Evolutionary conservation across 352 stramenopile genomes (phyloP).

Genomic region (Pythium guiyangense): DNA sequence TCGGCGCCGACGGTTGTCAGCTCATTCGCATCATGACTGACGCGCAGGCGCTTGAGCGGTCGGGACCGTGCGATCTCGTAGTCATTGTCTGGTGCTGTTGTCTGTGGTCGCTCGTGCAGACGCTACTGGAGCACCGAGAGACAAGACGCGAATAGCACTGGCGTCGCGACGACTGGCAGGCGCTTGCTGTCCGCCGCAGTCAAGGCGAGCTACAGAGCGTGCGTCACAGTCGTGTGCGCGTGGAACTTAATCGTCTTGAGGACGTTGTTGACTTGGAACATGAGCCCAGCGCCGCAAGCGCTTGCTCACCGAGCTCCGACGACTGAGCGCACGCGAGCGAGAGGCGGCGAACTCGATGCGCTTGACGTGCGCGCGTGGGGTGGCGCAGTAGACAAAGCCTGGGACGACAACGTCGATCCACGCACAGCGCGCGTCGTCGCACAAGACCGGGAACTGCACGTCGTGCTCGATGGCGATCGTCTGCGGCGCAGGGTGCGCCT

Average conservation of each 20-base stretch:
- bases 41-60: background rate
- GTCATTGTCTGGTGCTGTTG: no score
- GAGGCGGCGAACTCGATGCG: background rate
- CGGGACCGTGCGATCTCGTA: background rate
- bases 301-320: background rate
- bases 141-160: background rate
- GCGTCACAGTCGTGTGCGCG: background rate
- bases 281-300: background rate
- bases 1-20: background rate
- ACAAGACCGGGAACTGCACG: background rate
- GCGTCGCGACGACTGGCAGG: slow-evolving; percentile 1
- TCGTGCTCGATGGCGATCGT: background rate
- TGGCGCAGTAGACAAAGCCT: background rate
- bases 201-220: background rate
- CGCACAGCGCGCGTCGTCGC: background rate
- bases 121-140: background rate
- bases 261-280: slow-evolving; percentile 4
- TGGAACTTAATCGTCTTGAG: slow-evolving; percentile 1
- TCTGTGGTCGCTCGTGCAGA: background rate
- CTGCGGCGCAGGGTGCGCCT: background rate
- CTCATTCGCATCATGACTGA: background rate
- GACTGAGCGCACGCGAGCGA: background rate
- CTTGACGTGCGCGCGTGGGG: background rate
- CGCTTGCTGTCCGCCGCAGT: background rate
- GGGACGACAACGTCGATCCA: slow-evolving; percentile 3